phyloP scores from a whole-genome alignment of 441 rosid species.

The Bocquillonia castaneifolia region DNA sequence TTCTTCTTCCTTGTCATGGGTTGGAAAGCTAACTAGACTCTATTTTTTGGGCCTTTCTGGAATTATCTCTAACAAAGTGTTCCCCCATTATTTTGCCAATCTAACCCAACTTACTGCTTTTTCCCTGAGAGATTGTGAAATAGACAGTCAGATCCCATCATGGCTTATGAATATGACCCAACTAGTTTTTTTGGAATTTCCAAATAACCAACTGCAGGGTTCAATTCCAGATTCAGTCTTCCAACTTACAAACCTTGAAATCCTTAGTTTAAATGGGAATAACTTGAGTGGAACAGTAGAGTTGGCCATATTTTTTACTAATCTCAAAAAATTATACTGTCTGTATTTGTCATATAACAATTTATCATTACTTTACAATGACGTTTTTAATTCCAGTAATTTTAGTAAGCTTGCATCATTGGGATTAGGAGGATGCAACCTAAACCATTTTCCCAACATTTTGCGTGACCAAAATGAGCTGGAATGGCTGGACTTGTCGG shows the following conservation, averaged over 20 bases:
- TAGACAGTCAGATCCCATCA: too few species aligned
- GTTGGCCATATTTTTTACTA: too few species aligned
- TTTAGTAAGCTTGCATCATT: not conserved
- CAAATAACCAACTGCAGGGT: too few species aligned
- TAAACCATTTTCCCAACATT: conserved; percentile 22
- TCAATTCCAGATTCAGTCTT: too few species aligned
- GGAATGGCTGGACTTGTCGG: not conserved
- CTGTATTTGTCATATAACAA: too few species aligned
- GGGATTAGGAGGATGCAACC: conserved; percentile 17
- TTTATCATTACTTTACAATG: conserved; percentile 6
- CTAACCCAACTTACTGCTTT: not conserved
- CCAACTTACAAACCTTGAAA: too few species aligned
- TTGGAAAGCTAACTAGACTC: not conserved
- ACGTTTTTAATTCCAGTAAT: not conserved
- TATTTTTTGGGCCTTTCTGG: not conserved
- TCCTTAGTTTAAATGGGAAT: too few species aligned
- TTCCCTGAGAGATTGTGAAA: too few species aligned
- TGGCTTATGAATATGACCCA: too few species aligned
- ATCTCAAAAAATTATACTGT: too few species aligned
- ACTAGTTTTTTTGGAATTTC: too few species aligned
- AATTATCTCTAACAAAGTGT: not conserved
- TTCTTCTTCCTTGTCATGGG: not conserved
- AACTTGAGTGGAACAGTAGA: too few species aligned
- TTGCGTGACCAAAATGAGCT: conserved; percentile 21
- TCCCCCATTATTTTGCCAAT: not conserved